Conservation (phyloP, 148 eudicot genomes). For the Drosera capensis region DNA sequence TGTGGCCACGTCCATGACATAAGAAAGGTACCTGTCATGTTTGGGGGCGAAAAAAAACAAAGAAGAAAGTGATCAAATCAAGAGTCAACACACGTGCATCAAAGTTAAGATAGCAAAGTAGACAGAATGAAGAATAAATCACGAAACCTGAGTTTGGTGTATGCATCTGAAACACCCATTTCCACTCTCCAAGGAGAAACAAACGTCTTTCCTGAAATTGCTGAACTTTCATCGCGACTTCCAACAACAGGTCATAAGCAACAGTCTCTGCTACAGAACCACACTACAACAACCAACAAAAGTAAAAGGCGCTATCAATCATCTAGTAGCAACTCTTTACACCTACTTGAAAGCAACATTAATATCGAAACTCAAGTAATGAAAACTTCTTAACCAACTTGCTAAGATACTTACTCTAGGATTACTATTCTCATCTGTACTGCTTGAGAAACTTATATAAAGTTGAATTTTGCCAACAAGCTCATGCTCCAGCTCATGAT, state of each 20-base stretch:
- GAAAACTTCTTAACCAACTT: too few relatives aligned
- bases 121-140: constrained; percentile 1
- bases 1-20: constrained; percentile 94
- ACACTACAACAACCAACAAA: constrained; percentile 26
- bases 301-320: too few relatives aligned
- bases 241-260: constrained; percentile 77
- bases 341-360: too few relatives aligned
- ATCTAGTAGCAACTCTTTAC: too few relatives aligned
- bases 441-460: constrained; percentile 60
- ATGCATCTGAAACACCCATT: constrained; percentile 95
- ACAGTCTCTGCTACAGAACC: constrained; percentile 95
- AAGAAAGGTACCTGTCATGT: constrained; percentile 75
- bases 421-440: constrained; percentile 50
- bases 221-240: constrained; percentile 91
- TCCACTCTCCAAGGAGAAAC: constrained; percentile 69
- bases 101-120: too few relatives aligned
- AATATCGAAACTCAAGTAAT: too few relatives aligned
- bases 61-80: too few relatives aligned
- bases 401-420: constrained; percentile 52
- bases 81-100: too few relatives aligned
- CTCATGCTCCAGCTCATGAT: constrained; percentile 88
- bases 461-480: constrained; percentile 86
- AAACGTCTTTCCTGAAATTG: constrained; percentile 82
- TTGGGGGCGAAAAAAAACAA: too few relatives aligned
- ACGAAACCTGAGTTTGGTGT: constrained; percentile 67